Evolutionary conservation across 2,329 filamentous ascomycete species (phyloP), one percentile per base, ranked within the genome.

Genomic region (Rhynchosporium graminicola): DNA sequence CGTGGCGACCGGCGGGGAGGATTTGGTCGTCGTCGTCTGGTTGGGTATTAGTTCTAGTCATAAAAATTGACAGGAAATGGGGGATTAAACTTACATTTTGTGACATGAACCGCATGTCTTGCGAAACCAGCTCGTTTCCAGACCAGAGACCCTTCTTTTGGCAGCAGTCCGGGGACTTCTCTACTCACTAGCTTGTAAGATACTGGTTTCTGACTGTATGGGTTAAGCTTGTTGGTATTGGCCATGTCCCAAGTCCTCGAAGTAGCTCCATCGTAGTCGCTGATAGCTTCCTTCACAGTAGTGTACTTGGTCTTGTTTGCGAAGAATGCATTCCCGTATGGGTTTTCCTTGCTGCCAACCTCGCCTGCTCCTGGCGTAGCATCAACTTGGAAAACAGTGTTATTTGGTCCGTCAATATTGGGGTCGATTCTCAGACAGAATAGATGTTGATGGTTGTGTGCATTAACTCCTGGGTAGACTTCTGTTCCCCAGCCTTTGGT

Each of bases 361-460:
- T 89, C 87, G 0, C 86, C 91, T 0, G 89, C 82, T 0, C 88
- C 88, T 0, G 82, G 80, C 0, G 86, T 82, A 0, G 91, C 89
- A 69, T 97, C 93, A 12, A 89, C 87, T 77, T 93, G 86, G 80
- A 92, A 94, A 63, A 97, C 82, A 0, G 92, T 93, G 75, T 97
- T 97, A 66, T 87, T 83, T 0, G 88, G 85, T 0, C 93, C 93
- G 73, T 97, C 93, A 60, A 97, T 84, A 72, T 94, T 95, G 38
- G 92, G 85, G 74, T 97, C 90, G 48, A 97, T 80, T 47, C 93
- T 90, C 48, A 97, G 80, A 74, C 92, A 97, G 84, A 97, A 97
- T 38, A 97, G 83, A 76, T 97, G 93, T 77, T 97, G 92, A 76
- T 97, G 93, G 79, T 97, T 97, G 78, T 97, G 93, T 0, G 93